Base-by-base conservation (phyloP, 2,329 filamentous ascomycete species). In the Penicillium capsulatum region DNA sequence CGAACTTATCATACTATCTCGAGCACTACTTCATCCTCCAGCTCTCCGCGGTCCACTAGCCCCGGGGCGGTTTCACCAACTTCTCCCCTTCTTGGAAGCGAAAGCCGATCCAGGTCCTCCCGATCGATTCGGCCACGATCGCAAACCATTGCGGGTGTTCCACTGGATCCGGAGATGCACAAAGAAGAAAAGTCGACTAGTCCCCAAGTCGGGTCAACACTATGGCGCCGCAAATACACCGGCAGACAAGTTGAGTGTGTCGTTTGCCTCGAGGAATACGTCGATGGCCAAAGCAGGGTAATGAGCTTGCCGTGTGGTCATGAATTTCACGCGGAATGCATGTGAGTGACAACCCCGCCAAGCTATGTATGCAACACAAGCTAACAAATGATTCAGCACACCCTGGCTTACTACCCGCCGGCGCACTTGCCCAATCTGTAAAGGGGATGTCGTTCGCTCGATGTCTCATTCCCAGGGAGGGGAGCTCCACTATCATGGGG, bases 271-370 rank as follows among this genome's bases (percentile, higher is more conserved):
- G 92, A 98, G 60, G 92, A 98, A 61, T 98, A 97, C 58, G 75
- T 95, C 15, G 90, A 96, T 64, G 92, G 92, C 27, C 82, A 96
- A 55, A 95, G 89, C 63, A 80, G 81, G 58, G 91, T 98, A 27
- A 98, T 98, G 92, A 94, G 89, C 60, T 70, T 98, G 43, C 92
- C 92, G 7, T 98, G 92, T 66, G 92, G 92, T 24, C 92, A 98
- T 63, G 92, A 98, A 59, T 98, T 97, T 66, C 92, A 98, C 65
- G 91, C 76, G 17, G 89, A 94, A 61, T 98, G 92, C 89, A 97
- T 98, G 89, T 94, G 70, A 83, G 89, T 84, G 30, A 10, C 15
- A 11, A 24, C 28, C 38, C 32, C 15, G 24, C 4, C 32, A 14
- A 30, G 22, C 17, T n/a, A 17, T 34, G 4, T 13, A 19, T 22